A percentile compares a stretch with the other conserved stretches of the same genome.
Conservation (phyloP, 495 filamentous ascomycete species). For the Neurospora sp. region DNA sequence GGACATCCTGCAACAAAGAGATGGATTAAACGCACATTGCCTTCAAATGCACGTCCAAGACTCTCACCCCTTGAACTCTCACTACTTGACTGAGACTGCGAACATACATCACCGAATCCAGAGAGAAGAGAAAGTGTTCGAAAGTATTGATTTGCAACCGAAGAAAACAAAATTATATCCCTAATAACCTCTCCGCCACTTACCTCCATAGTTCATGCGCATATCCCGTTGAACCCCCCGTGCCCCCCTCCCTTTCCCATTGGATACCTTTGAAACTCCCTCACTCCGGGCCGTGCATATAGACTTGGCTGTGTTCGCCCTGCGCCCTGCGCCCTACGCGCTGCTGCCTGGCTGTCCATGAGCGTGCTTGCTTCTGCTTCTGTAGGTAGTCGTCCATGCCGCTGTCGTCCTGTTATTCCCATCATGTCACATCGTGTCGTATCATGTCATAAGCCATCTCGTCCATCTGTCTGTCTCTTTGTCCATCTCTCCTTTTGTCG, state of each 20-base stretch:
- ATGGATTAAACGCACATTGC: background rate
- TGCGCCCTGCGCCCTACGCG: background rate
- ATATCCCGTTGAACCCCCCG: background rate
- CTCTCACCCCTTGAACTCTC: background rate
- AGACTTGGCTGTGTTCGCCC: background rate
- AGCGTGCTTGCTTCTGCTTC: background rate
- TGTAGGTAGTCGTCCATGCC: background rate
- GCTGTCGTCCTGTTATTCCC: background rate
- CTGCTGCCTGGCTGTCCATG: background rate
- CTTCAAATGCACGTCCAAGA: background rate
- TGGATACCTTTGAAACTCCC: background rate
- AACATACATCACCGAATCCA: background rate
- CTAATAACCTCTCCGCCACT: background rate
- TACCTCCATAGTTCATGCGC: background rate
- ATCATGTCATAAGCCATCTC: background rate
- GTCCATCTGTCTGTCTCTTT: background rate
- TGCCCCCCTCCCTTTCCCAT: background rate
- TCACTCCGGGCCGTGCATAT: background rate
- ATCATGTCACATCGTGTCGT: background rate
- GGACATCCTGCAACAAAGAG: background rate
- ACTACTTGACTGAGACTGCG: background rate
- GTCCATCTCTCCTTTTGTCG: background rate
- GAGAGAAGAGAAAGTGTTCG: background rate
- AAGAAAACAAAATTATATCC: background rate
- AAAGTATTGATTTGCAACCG: background rate